These are phyloP conservation scores for Xylariaceae sp. DNA, from an alignment of 2,329 filamentous ascomycete genomes.

Conservation along the genomic window DNA sequence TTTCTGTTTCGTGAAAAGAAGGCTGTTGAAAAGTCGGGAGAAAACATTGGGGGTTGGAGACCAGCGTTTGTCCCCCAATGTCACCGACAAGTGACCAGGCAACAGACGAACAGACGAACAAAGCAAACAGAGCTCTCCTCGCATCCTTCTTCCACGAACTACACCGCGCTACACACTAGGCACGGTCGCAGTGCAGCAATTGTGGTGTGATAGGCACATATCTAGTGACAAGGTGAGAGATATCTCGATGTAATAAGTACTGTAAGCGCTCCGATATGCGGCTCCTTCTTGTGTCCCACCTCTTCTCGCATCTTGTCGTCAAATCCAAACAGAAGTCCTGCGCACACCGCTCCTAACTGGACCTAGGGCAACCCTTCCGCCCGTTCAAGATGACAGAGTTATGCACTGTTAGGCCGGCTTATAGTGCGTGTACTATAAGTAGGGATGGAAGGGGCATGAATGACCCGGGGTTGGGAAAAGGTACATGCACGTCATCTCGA, in stretches of 20 bases:
- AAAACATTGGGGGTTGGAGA: too few relatives aligned
- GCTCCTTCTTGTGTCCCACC: slow-evolving; percentile 8
- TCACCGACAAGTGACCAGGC: too few relatives aligned
- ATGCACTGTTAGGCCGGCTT: too few relatives aligned
- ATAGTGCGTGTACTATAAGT: too few relatives aligned
- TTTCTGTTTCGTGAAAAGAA: too few relatives aligned
- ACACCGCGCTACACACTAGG: not conserved
- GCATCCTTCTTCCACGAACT: not conserved
- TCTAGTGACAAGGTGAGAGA: not conserved
- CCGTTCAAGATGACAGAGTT: too few relatives aligned
- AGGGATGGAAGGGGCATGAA: too few relatives aligned
- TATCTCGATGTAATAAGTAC: not conserved
- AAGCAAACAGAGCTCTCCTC: not conserved
- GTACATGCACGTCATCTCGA: too few relatives aligned
- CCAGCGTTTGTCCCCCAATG: too few relatives aligned
- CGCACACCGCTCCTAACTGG: slow-evolving; percentile 5
- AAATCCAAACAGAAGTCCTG: not conserved
- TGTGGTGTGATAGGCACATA: not conserved
- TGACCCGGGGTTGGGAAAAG: too few relatives aligned
- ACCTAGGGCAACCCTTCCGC: not conserved
- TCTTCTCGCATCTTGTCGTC: not conserved
- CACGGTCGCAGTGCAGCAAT: not conserved
- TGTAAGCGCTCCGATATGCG: slow-evolving; percentile 12
- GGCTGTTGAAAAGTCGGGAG: too few relatives aligned
- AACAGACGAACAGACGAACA: too few relatives aligned